Percentiles rank a stretch among this genome's conserved stretches.
Conservation (phyloP, 768 basidiomycete species). For the Psilocybe cubensis region DNA sequence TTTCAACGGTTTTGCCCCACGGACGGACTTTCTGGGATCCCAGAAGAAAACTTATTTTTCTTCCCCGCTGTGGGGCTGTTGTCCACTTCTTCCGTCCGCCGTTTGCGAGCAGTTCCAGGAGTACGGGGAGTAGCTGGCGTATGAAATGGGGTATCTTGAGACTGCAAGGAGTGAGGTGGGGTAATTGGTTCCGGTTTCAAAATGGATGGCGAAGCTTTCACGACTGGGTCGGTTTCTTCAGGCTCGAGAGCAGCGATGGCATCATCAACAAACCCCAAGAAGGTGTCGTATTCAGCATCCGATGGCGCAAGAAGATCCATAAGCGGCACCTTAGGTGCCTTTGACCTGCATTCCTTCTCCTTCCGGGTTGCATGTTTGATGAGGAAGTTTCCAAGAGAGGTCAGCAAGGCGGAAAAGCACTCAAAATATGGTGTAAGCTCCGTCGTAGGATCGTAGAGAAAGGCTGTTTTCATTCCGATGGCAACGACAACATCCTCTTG, state of each 20-base stretch:
- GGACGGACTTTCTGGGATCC: too few relatives aligned
- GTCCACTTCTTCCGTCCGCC: too few relatives aligned
- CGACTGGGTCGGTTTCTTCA: not conserved
- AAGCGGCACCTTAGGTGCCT: too few relatives aligned
- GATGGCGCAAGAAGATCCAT: not conserved
- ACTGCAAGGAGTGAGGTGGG: not conserved
- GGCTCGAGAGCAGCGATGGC: not conserved
- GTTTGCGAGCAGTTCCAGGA: too few relatives aligned
- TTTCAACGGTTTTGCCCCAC: too few relatives aligned
- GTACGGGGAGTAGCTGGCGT: not conserved
- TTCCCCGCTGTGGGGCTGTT: too few relatives aligned
- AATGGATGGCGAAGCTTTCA: too few relatives aligned
- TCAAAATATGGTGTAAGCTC: not conserved
- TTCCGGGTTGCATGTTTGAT: not conserved
- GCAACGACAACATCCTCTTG: not conserved
- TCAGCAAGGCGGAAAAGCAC: constrained; percentile 1
- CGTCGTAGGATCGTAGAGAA: not conserved
- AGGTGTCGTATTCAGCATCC: not conserved
- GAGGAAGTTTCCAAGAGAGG: not conserved
- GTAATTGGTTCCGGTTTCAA: not conserved
- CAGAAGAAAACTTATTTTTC: too few relatives aligned
- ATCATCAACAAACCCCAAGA: constrained; percentile 3
- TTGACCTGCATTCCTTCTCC: not conserved
- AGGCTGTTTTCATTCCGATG: not conserved
- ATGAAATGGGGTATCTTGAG: too few relatives aligned